These are phyloP conservation scores for Colletotrichum cereale DNA, from an alignment of 2,329 filamentous ascomycete species.

Conservation along the genomic window DNA sequence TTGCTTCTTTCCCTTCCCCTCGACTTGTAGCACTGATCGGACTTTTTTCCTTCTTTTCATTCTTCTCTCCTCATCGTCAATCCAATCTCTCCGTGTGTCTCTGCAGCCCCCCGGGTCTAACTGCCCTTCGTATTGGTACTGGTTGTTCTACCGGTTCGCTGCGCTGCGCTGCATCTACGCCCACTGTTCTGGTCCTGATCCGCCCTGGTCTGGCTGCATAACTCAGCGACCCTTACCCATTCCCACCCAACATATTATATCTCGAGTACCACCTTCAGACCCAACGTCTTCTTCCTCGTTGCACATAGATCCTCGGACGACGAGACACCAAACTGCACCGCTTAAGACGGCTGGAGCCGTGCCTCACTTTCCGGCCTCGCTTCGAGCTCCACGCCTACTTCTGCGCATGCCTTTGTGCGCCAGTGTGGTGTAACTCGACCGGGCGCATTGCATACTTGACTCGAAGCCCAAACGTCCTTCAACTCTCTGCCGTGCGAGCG, in stretches of 20 bases:
- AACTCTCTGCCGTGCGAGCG: conserved; percentile 30
- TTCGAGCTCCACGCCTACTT: conserved; percentile 35
- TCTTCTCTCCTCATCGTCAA: conserved; percentile 33
- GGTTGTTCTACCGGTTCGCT: conserved; percentile 21
- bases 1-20: not conserved
- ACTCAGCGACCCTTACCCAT: conserved; percentile 28
- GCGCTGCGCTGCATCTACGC: conserved; percentile 30
- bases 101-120: conserved; percentile 20
- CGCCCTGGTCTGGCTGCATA: conserved; percentile 39
- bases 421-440: conserved; percentile 32
- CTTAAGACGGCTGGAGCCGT: conserved; percentile 38
- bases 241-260: conserved; percentile 31
- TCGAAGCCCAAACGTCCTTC: conserved; percentile 23
- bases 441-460: conserved; percentile 29
- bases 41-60: conserved; percentile 16
- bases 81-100: conserved; percentile 17
- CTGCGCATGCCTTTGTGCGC: conserved; percentile 20
- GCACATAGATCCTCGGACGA: conserved; percentile 31
- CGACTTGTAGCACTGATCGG: not conserved
- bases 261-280: conserved; percentile 32
- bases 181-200: conserved; percentile 35
- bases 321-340: conserved; percentile 26
- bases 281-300: conserved; percentile 18
- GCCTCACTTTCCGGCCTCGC: conserved; percentile 21
- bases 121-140: conserved; percentile 1